Conservation (phyloP, 768 basidiomycete species). For the Crepidotus variabilis region DNA sequence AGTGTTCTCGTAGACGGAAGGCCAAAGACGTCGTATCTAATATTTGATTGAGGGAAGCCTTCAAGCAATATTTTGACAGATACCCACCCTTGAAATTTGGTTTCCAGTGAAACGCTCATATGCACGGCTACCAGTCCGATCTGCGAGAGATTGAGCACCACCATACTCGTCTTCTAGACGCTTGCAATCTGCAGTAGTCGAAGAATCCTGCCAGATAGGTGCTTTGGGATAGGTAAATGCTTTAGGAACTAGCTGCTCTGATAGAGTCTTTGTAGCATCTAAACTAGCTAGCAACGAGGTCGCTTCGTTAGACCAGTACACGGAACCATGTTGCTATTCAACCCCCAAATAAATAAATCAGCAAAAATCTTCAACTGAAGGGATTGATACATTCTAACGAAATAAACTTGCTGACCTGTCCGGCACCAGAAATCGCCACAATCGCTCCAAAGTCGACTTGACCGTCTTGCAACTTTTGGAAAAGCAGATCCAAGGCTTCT, state of each 20-base stretch:
- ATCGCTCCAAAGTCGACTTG: slow-evolving; percentile 58
- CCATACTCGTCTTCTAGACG: slow-evolving; percentile 65
- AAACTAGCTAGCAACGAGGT: slow-evolving; percentile 49
- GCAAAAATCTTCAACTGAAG: no score
- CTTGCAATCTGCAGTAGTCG: slow-evolving; percentile 71
- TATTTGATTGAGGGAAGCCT: background rate
- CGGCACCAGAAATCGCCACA: slow-evolving; percentile 70
- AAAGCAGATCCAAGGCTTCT: slow-evolving; percentile 78
- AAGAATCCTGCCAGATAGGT: slow-evolving; percentile 93
- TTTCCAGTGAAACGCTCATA: slow-evolving; percentile 88
- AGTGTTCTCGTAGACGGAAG: slow-evolving; percentile 55
- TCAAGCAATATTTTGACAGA: background rate
- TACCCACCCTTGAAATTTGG: slow-evolving; percentile 70
- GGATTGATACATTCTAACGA: slow-evolving; percentile 1
- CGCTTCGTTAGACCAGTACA: slow-evolving; percentile 70
- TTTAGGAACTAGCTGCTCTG: slow-evolving; percentile 52
- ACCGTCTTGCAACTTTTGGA: slow-evolving; percentile 55
- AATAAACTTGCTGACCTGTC: slow-evolving; percentile 48
- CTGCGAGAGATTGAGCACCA: slow-evolving; percentile 66
- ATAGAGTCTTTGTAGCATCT: slow-evolving; percentile 45
- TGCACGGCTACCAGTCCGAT: slow-evolving; percentile 77
- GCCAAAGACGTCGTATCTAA: slow-evolving; percentile 55
- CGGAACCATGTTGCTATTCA: slow-evolving; percentile 78
- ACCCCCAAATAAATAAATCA: background rate
- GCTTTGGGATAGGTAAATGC: slow-evolving; percentile 68